These are phyloP conservation scores for Neurospora sp. DNA, from an alignment of 495 filamentous ascomycete genomes.

Conservation along the genomic window DNA sequence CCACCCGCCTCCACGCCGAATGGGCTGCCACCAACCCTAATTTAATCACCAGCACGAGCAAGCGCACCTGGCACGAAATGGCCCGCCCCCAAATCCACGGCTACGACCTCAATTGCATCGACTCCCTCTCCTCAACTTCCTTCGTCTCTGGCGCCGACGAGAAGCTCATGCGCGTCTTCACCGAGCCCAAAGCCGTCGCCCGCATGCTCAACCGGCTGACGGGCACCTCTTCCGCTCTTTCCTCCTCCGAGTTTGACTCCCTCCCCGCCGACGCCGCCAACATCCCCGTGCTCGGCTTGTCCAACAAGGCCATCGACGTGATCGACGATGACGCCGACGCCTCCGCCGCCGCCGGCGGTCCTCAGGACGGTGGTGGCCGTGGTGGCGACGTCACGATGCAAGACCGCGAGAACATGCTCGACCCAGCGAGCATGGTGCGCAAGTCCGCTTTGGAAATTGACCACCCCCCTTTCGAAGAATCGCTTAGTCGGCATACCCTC, in stretches of 20 bases:
- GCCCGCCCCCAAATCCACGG: conserved; percentile 94
- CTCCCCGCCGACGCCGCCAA: conserved; percentile 73
- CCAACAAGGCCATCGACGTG: conserved; percentile 80
- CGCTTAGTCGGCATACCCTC: conserved; percentile 77
- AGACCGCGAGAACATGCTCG: conserved; percentile 27
- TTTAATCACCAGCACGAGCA: conserved; percentile 14
- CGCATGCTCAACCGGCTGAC: conserved; percentile 59
- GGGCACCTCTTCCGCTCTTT: conserved; percentile 32
- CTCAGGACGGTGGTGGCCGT: conserved; percentile 7
- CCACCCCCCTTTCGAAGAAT: conserved; percentile 80
- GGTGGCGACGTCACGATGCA: conserved; percentile 23
- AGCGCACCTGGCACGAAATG: conserved; percentile 82
- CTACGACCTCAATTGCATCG: conserved; percentile 94
- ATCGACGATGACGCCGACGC: conserved; percentile 40
- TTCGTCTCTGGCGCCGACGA: conserved; percentile 98
- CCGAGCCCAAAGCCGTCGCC: conserved; percentile 77
- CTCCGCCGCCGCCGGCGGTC: background rate
- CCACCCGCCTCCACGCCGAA: conserved; percentile 80
- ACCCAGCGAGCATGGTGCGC: conserved; percentile 31
- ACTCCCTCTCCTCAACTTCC: conserved; percentile 53
- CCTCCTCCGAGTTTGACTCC: conserved; percentile 23
- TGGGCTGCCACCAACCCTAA: conserved; percentile 43
- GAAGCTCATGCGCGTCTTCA: conserved; percentile 91
- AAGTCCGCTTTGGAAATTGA: conserved; percentile 39
- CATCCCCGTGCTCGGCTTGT: conserved; percentile 89